Percentiles rank a stretch among this genome's conserved stretches.
These are phyloP conservation scores for Alternaria sp. DNA, from an alignment of 2,329 filamentous ascomycete species.

Conservation along the genomic window DNA sequence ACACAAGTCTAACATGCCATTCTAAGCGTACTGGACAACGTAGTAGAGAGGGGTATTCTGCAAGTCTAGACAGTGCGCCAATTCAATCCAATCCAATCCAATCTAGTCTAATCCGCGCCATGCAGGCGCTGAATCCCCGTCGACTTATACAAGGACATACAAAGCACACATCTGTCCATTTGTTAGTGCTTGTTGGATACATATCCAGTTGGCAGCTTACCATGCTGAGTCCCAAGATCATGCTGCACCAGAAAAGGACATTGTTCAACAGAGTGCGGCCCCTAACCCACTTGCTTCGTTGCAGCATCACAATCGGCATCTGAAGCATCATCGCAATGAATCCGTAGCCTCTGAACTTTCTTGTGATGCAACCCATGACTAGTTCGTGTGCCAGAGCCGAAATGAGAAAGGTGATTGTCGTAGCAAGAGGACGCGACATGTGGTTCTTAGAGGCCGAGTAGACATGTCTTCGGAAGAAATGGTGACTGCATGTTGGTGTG, in stretches of 20 bases:
- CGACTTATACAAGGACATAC: slow-evolving; percentile 48
- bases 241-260: slow-evolving; percentile 86
- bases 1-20: background rate
- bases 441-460: slow-evolving; percentile 83
- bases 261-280: slow-evolving; percentile 78
- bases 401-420: slow-evolving; percentile 89
- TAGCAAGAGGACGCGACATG: slow-evolving; percentile 80
- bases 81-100: background rate
- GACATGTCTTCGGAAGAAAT: slow-evolving; percentile 93
- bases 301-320: slow-evolving; percentile 91
- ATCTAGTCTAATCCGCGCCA: background rate
- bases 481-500: slow-evolving; percentile 68
- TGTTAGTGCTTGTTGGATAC: background rate
- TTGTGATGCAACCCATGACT: slow-evolving; percentile 97
- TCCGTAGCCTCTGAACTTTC: slow-evolving; percentile 94
- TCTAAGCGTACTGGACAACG: background rate
- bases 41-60: slow-evolving; percentile 30
- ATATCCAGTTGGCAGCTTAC: slow-evolving; percentile 59
- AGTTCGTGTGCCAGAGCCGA: slow-evolving; percentile 91
- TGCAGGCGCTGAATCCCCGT: background rate
- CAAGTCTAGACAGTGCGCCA: slow-evolving; percentile 11
- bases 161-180: slow-evolving; percentile 49
- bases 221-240: slow-evolving; percentile 85
- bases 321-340: slow-evolving; percentile 97
- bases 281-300: slow-evolving; percentile 79